Conservation (phyloP, 2,329 filamentous ascomycete genomes). For the Xylaria sp. region DNA sequence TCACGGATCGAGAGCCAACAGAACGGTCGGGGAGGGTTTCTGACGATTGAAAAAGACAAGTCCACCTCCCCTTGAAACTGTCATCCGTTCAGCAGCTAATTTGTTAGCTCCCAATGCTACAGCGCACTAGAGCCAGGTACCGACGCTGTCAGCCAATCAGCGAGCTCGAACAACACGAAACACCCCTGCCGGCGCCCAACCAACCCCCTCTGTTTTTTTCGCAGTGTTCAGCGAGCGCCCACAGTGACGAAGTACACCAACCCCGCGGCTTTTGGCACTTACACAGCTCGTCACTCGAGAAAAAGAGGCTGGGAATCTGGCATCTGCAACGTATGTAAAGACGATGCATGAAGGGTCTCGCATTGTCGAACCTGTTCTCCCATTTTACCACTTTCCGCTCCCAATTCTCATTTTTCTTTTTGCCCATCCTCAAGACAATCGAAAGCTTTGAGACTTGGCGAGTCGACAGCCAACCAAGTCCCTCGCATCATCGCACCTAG, state of each 20-base stretch:
- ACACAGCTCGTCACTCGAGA: constrained; percentile 26
- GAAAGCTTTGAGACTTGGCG: background rate
- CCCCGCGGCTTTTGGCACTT: constrained; percentile 39
- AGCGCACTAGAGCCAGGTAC: constrained; percentile 19
- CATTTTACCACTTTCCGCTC: constrained; percentile 21
- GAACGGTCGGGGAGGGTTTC: constrained; percentile 1
- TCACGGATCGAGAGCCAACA: constrained; percentile 18
- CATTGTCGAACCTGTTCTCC: constrained; percentile 19
- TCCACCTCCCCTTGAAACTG: constrained; percentile 19
- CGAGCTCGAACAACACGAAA: background rate
- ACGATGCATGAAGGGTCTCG: constrained; percentile 35
- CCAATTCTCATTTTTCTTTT: constrained; percentile 16
- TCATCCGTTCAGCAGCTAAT: constrained; percentile 17
- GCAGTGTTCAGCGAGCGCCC: constrained; percentile 17
- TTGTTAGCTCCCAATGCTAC: constrained; percentile 12
- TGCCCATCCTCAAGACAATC: background rate
- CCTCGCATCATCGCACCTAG: background rate
- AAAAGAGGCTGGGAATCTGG: constrained; percentile 38
- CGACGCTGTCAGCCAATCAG: constrained; percentile 12
- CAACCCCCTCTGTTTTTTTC: constrained; percentile 40
- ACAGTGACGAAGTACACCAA: constrained; percentile 32
- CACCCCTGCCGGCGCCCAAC: constrained; percentile 31
- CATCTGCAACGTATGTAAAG: constrained; percentile 30
- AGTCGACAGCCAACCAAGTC: background rate
- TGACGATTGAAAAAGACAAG: constrained; percentile 25